Percentiles rank a stretch among this genome's conserved stretches.
phyloP scores from a whole-genome alignment of 2,329 filamentous ascomycete species.

The Fusarium sp. region DNA sequence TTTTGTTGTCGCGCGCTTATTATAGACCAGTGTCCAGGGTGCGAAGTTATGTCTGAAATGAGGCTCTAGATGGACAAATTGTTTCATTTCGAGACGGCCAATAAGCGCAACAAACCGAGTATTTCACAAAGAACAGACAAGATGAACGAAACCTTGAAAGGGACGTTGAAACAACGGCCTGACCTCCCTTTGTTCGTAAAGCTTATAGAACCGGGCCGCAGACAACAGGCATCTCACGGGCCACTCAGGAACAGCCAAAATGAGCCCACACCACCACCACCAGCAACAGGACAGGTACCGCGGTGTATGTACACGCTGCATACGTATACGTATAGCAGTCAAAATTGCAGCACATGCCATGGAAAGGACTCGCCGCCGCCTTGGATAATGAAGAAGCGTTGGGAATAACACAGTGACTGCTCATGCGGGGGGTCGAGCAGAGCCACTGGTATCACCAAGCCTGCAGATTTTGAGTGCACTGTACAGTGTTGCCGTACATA shows the following conservation, averaged over 20 bases:
- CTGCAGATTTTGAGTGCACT: not conserved
- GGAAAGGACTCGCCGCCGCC: not conserved
- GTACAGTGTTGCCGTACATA: constrained; percentile 16
- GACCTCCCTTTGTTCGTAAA: constrained; percentile 27
- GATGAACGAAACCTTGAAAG: constrained; percentile 28
- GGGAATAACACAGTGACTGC: constrained; percentile 19
- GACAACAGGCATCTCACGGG: constrained; percentile 18
- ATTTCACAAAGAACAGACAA: constrained; percentile 10
- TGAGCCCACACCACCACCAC: constrained; percentile 37
- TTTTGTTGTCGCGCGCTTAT: constrained; percentile 29
- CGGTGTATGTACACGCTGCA: not conserved
- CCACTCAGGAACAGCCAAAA: constrained; percentile 32
- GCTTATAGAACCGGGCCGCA: constrained; percentile 32
- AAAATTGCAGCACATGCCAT: not conserved
- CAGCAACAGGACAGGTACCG: constrained; percentile 12
- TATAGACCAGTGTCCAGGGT: not conserved
- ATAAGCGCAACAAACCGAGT: constrained; percentile 5
- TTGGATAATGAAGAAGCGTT: not conserved
- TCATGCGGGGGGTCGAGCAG: constrained; percentile 6
- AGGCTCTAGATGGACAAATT: constrained; percentile 11
- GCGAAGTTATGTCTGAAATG: constrained; percentile 6
- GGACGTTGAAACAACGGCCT: constrained; percentile 42
- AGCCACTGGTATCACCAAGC: constrained; percentile 22
- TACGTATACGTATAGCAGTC: not conserved
- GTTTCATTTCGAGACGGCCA: constrained; percentile 27